Evolutionary conservation across 345 rosid genomes (phyloP), one percentile per base, ranked within the genome.

Genomic region (Gossypium longicalyx): DNA sequence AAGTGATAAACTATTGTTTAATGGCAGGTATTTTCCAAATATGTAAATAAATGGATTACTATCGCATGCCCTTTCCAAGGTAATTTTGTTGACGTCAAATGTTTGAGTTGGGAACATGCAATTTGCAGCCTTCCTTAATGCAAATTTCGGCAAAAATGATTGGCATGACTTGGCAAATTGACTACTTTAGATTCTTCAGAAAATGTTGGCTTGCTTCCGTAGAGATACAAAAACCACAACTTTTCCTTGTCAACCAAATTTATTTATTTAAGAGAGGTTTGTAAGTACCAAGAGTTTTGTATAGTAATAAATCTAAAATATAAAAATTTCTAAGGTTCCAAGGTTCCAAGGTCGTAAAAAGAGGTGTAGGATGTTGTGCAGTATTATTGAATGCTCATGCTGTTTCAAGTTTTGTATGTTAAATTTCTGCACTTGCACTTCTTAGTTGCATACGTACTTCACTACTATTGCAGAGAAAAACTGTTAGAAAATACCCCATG

Each of bases 11-110:
- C 10, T 43, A 73, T 61, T 70, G 57, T 74, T 76, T n/a, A 27
- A 80, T 73, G 77, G 68, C 90, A 91, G 98, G 87, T 84, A 17
- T 88, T 91, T 76, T 78, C 98, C 49, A 86, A 88, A 87, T 87
- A 81, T 75, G 92, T 89, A 60, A 89, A 77, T 73, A 93, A 93
- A 86, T 93, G 98, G 98, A 86, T 93, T 72, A 83, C 90, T 77
- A 89, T 93, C 57, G 98, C 92, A 49, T 85, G 91, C 77, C 98
- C 98, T 74, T 93, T 93, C 74, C 98, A 93, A 90, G 98, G 98
- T 93, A 81, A 70, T 53, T 67, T 58, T 53, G 29, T 20, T 73
- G 22, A 13, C 45, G 1, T 69, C 23, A 49, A 49, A 51, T 17
- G 13, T 51, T 17, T 9, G 45, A 68, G 58, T 49, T 69, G 2